Evolutionary conservation across 805 yeast species (phyloP), one percentile per base, ranked within the genome.

Genomic region (Metschnikowia noctiluminum): DNA sequence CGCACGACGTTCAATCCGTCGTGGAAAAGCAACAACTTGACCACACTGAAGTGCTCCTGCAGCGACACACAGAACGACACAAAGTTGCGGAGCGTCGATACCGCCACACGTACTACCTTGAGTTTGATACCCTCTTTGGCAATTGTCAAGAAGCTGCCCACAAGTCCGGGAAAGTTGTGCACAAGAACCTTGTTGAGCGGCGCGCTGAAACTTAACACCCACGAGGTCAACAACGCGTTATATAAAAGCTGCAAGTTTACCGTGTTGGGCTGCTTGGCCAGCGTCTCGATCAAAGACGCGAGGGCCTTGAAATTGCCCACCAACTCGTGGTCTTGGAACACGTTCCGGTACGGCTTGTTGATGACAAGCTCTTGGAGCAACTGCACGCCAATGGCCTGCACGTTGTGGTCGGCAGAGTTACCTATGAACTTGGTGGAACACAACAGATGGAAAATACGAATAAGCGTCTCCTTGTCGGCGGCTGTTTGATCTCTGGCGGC

Each of bases 101-200:
- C 76, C n/a, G 94, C 77, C 39, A 94, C 74, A 63, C 99, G 79
- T 31, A 89, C 87, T 47, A 94, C 82, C 72, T 94, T 94, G 69
- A 91, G 96, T 73, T 94, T 94, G 56, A 92, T 87, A 1, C 97
- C 88, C 49, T 82, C 81, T 62, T 86, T 87, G 28, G 90, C 81
- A 42, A 88, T 74, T 36, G 68, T 67, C 52, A 79, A 74, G 69
- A 77, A 76, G 65, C 62, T 73, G 42, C 72, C 83, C 47, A 79
- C 78, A 62, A 78, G 68, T 52, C 71, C 79, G n/a, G 73, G 80
- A 69, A 71, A 88, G 56, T 69, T 76, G 59, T 69, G 70, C 51
- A 74, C 78, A 57, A 78, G 73, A 53, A 66, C 76, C 53, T 58
- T 56, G 50, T 83, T 77, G 36, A 82, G 74, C 40, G 63, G 55